Conservation (phyloP, 306 rosid genomes). For the Luffa aegyptiaca region DNA sequence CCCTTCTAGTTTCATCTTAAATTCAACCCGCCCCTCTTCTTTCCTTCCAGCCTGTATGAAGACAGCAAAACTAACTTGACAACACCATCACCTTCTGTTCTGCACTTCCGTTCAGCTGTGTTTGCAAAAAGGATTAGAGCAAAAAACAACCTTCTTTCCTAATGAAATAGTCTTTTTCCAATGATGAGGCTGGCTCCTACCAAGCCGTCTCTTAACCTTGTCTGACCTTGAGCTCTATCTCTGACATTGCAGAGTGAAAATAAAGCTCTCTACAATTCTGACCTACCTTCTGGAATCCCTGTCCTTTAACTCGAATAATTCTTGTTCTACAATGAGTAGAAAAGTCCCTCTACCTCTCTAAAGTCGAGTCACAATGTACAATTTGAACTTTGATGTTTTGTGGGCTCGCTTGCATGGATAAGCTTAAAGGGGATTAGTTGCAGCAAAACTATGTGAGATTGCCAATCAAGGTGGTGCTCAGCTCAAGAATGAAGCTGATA, state of each 20-base stretch:
- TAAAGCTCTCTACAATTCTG: background rate
- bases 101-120: too few relatives aligned
- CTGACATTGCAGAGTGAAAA: background rate
- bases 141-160: too few relatives aligned
- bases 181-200: background rate
- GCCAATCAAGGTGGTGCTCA: conserved; percentile 13
- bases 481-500: background rate
- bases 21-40: background rate
- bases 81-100: too few relatives aligned
- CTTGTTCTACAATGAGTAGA: background rate
- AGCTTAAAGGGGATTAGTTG: conserved; percentile 50
- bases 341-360: background rate
- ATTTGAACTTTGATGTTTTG: conserved; percentile 41
- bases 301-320: background rate
- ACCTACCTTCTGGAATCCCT: background rate
- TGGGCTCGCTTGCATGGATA: conserved; percentile 34
- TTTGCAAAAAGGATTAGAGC: too few relatives aligned
- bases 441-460: conserved; percentile 47
- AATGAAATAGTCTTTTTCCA: background rate
- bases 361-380: conserved; percentile 34
- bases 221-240: background rate
- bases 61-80: background rate
- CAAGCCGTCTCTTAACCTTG: background rate
- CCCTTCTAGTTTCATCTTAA: background rate
- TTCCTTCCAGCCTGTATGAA: background rate